phyloP scores from a whole-genome alignment of 2,329 filamentous ascomycete genomes.

The Lecanosticta acicola region DNA sequence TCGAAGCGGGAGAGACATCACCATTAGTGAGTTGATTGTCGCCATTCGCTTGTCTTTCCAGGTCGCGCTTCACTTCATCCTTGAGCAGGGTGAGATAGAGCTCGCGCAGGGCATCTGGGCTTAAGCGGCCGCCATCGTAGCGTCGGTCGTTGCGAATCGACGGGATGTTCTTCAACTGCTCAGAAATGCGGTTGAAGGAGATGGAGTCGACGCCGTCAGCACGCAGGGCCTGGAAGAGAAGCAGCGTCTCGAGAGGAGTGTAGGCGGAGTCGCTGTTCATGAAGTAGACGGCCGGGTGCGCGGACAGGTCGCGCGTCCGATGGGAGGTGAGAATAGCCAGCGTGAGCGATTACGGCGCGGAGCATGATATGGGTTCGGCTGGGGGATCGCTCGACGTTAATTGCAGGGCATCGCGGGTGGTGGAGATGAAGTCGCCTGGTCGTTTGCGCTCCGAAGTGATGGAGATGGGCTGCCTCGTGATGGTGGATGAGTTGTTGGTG shows the following conservation, averaged over 20 bases:
- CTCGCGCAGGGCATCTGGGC: constrained; percentile 69
- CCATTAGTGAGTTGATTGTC: constrained; percentile 35
- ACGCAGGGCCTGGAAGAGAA: constrained; percentile 75
- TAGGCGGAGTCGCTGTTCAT: constrained; percentile 47
- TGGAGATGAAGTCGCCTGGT: background rate
- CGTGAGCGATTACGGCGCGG: background rate
- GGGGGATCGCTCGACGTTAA: background rate
- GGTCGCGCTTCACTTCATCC: constrained; percentile 57
- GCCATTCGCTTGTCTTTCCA: constrained; percentile 27
- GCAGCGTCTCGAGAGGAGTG: constrained; percentile 78
- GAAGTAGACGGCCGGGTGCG: background rate
- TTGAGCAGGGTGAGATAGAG: constrained; percentile 71
- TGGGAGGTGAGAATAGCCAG: constrained; percentile 2
- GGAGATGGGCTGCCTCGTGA: background rate
- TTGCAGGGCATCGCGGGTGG: background rate
- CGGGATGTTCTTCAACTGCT: constrained; percentile 66
- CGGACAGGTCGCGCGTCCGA: background rate
- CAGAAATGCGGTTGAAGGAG: constrained; percentile 67
- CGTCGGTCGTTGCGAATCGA: constrained; percentile 63
- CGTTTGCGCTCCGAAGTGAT: background rate
- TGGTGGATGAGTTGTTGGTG: background rate
- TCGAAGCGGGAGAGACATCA: constrained; percentile 49
- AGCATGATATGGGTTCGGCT: background rate
- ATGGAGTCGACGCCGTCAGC: constrained; percentile 58
- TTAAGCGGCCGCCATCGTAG: constrained; percentile 70